These are phyloP conservation scores for Geotrichum restrictum DNA, from an alignment of 1,139 yeast species.

Conservation along the genomic window DNA sequence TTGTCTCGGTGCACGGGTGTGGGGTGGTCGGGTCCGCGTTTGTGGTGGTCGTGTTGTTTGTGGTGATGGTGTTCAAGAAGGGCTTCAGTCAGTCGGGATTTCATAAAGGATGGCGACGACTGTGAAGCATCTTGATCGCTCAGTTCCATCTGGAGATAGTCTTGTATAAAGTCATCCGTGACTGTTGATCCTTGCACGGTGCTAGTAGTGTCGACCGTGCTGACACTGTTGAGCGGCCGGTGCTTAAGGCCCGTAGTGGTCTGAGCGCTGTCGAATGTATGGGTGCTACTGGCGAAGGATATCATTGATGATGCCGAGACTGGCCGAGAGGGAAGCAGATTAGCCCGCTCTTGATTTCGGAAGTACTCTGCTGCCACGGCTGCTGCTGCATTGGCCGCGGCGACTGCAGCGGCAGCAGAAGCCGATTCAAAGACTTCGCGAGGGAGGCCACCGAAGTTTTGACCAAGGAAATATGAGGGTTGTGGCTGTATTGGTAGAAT, in stretches of 20 bases:
- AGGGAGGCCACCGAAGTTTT: neutral
- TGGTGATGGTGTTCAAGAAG: no score
- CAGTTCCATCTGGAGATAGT: neutral
- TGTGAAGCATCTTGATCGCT: neutral
- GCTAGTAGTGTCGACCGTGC: neutral
- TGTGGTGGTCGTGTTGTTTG: no score
- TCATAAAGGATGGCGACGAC: neutral
- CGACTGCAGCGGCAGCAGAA: neutral
- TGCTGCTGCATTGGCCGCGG: slow-evolving; percentile 3
- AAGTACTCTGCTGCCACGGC: slow-evolving; percentile 1
- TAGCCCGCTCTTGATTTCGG: neutral
- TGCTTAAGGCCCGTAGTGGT: neutral
- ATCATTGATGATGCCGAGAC: neutral
- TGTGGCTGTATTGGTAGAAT: no score
- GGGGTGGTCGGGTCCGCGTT: no score
- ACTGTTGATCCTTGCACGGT: neutral
- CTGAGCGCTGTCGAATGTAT: neutral
- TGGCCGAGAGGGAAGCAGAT: slow-evolving; percentile 4
- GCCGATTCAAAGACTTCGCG: neutral
- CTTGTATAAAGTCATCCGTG: neutral
- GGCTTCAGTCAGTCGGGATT: neutral
- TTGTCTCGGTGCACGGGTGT: no score
- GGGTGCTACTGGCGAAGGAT: neutral
- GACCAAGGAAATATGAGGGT: no score
- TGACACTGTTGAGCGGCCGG: neutral